Conservation (phyloP, 2,329 filamentous ascomycete species). For the Claviceps digitariae region DNA sequence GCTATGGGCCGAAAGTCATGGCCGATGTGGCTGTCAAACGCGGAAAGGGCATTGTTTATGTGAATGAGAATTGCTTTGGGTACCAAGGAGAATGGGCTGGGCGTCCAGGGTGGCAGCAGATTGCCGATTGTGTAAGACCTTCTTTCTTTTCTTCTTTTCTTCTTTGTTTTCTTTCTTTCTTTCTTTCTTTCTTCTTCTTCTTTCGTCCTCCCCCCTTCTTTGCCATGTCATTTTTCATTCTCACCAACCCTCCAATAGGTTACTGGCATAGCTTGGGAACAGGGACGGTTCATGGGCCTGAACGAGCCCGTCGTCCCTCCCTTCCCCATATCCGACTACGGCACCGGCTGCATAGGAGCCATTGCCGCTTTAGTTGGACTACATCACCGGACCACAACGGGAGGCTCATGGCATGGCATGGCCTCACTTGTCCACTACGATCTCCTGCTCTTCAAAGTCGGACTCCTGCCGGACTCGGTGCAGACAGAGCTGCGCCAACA, state of each 20-base stretch:
- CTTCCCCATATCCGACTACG: conserved; percentile 52
- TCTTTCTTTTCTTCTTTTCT: conserved; percentile 2
- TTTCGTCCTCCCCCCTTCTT: neutral
- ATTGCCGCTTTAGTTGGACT: conserved; percentile 53
- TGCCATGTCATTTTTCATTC: too few species aligned
- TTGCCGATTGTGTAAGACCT: conserved; percentile 43
- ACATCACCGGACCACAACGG: conserved; percentile 45
- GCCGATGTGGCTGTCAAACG: conserved; percentile 37
- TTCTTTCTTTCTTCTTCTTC: conserved; percentile 5
- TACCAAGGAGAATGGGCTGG: conserved; percentile 44
- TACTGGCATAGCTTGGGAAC: conserved; percentile 45
- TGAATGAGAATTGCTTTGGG: conserved; percentile 61
- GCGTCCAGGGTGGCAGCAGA: conserved; percentile 59
- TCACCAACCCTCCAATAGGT: conserved; percentile 24
- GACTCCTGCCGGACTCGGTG: conserved; percentile 39
- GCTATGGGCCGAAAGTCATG: conserved; percentile 46
- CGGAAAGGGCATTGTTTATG: conserved; percentile 51
- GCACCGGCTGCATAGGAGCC: conserved; percentile 58
- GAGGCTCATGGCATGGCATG: conserved; percentile 53
- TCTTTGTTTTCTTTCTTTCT: neutral
- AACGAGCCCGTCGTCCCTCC: conserved; percentile 53
- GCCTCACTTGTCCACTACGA: conserved; percentile 56
- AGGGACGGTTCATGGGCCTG: conserved; percentile 47
- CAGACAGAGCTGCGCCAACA: conserved; percentile 36
- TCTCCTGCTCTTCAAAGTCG: conserved; percentile 47